Evolutionary conservation across 495 filamentous ascomycete species (phyloP), one percentile per base, ranked within the genome.

Genomic region (Aspergillus mulundensis): DNA sequence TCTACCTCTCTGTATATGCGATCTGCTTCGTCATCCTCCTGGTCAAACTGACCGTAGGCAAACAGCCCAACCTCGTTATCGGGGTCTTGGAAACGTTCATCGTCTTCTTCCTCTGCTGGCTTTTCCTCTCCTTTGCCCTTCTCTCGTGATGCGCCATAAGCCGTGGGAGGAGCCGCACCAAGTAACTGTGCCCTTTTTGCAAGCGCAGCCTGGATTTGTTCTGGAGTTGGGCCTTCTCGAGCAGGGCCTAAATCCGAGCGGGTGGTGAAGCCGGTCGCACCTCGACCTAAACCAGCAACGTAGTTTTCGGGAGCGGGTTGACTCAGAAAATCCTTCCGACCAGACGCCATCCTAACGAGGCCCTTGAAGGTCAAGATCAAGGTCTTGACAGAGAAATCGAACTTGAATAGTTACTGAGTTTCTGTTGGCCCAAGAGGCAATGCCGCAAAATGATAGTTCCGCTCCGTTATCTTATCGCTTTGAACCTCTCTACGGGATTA

Each of bases 61-160:
- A 99, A 97, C 30, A 99, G 77, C 10, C 95, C 94, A 25, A 93
- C 89, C 68, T 99, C 94, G 61, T 96, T 96, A 64, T 98, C 94
- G 6, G 95, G 93, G 67, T 99, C 94, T 69, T 95, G 90, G 61
- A 89, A 97, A 15, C 92, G 85, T 8, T 88, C 87, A 58, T 90
- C 88, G 48, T 95, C 89, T 16, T 91, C 88, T 51, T 87, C 85
- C 40, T 87, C 84, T 11, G 86, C 79, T 10, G 83, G 81, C 42
- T 90, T 88, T 51, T 91, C 72, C 8, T 75, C 72, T 48, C 72
- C 72, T 0, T 68, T 69, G 12, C 72, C 75, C 58, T 84, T 94
- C 69, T 95, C 90, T 42, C 89, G 84, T 14, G 80, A 75, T 6
- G 80, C 84, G 5, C 89, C 90, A 63, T 95, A 94, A 15, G 87